phyloP scores from a whole-genome alignment of 2,329 filamentous ascomycete genomes.

The Boeremia lycopersici region DNA sequence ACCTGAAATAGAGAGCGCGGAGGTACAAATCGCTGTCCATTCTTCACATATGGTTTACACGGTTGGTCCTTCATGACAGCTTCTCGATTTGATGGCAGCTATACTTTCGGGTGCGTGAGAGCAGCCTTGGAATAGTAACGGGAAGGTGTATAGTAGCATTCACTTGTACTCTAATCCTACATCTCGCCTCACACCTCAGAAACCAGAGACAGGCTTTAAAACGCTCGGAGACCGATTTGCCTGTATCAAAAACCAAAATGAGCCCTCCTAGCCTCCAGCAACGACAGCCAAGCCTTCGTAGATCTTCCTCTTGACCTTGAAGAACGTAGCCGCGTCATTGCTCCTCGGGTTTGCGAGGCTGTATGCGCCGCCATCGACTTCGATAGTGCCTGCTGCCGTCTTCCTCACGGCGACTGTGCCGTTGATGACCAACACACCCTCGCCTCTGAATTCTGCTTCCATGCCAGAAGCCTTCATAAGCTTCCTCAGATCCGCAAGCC shows the following conservation, averaged over 20 bases:
- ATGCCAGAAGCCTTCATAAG: constrained; percentile 81
- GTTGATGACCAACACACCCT: constrained; percentile 89
- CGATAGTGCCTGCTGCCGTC: constrained; percentile 82
- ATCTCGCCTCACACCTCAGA: too few relatives aligned
- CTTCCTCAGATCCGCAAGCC: constrained; percentile 84
- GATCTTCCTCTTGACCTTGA: constrained; percentile 86
- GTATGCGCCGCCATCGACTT: constrained; percentile 69
- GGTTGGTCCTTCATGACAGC: too few relatives aligned
- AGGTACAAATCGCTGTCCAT: too few relatives aligned
- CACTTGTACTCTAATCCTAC: too few relatives aligned
- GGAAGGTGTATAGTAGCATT: too few relatives aligned
- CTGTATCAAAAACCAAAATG: neutral
- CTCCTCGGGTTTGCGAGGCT: constrained; percentile 49
- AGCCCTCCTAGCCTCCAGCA: constrained; percentile 63
- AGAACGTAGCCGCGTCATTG: constrained; percentile 70
- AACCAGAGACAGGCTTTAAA: too few relatives aligned
- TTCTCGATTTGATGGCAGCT: too few relatives aligned
- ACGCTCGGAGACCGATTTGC: neutral
- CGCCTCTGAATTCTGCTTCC: constrained; percentile 88
- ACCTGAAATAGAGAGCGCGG: too few relatives aligned
- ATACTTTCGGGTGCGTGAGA: too few relatives aligned
- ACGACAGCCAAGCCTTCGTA: constrained; percentile 95
- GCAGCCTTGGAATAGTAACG: too few relatives aligned
- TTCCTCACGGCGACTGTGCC: constrained; percentile 88
- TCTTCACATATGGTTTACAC: too few relatives aligned